A percentile compares a stretch with the other conserved stretches of the same genome.
Conservation (phyloP, 306 rosid species). For the Senna siamea region DNA sequence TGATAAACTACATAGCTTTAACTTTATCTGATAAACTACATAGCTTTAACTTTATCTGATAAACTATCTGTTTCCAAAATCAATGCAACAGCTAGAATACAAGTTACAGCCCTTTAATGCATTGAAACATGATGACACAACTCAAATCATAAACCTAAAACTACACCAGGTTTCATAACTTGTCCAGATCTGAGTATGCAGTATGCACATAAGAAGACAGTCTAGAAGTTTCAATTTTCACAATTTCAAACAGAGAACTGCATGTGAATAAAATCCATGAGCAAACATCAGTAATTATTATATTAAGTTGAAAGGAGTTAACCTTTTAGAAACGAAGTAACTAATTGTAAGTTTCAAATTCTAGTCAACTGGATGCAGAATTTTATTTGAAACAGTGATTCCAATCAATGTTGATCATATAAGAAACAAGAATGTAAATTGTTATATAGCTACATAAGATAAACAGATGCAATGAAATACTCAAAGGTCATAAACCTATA, state of each 20-base stretch:
- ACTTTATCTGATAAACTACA: too few species aligned
- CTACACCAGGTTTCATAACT: slow-evolving; percentile 13
- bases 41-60: background rate
- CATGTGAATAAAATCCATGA: slow-evolving; percentile 3
- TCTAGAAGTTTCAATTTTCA: slow-evolving; percentile 2
- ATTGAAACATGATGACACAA: background rate
- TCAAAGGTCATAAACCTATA: slow-evolving; percentile 18
- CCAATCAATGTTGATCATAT: background rate
- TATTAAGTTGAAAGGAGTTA: slow-evolving; percentile 3
- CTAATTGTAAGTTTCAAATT: background rate
- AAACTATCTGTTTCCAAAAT: background rate
- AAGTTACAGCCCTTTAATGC: slow-evolving; percentile 4
- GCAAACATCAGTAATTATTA: slow-evolving; percentile 15
- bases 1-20: too few species aligned
- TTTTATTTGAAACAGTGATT: background rate
- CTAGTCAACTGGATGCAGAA: background rate
- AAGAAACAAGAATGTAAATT: slow-evolving; percentile 17
- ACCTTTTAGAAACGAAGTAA: background rate
- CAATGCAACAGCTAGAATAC: background rate
- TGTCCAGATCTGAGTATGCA: background rate
- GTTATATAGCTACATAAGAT: background rate
- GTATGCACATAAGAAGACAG: background rate
- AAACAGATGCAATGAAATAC: background rate
- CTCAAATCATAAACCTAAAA: background rate
- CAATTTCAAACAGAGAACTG: slow-evolving; percentile 13